Evolutionary conservation across 352 stramenopile genomes (phyloP), one percentile per base, ranked within the genome.

Genomic region (Globisporangium carolinianum): DNA sequence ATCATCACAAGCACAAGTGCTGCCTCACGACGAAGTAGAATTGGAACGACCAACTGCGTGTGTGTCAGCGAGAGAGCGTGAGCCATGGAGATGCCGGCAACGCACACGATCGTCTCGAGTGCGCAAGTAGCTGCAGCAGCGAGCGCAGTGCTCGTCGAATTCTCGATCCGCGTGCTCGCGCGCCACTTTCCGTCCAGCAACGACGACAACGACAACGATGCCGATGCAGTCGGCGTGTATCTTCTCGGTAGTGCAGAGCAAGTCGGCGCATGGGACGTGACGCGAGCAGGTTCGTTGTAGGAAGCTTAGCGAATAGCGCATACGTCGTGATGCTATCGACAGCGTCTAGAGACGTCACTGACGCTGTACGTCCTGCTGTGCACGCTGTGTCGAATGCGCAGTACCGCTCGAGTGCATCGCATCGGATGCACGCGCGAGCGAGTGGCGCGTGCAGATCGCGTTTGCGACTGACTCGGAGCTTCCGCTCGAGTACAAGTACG

Each of bases 401-500:
- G 79, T 87, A 24, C 54, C 77, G 18, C 68, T 91, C 69, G 45
- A 68, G 42, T 60, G 76, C 39, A 56, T 76, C n/a, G 53, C 68
- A 37, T 46, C 56, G 0, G 51, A 57, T 1, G 56, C 69, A 6
- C 47, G 32, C 0, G 75, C 86, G 62, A 79, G 50, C 47, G 61
- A 54, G 58, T 93, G 75, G 69, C 48, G 53, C n/a, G 57, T 51
- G 24, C 70, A 54, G 3, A 62, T 89, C 36, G 32, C 39, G 14
- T 73, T 91, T 18, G 32, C 62, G 0, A 6, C 45, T 0, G 8
- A 51, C 4, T 4, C 49, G 12, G 49, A 46, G 7, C 58, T 60
- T 18, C 69, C 80, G 6, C 53, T 93, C 49, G 79, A 88, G 68
- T 93, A 91, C 72, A 93, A 93, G 67, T 93, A 91, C 58, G 59